These are phyloP conservation scores for Geosmithia putterillii DNA, from an alignment of 2,329 filamentous ascomycete species.

Conservation along the genomic window DNA sequence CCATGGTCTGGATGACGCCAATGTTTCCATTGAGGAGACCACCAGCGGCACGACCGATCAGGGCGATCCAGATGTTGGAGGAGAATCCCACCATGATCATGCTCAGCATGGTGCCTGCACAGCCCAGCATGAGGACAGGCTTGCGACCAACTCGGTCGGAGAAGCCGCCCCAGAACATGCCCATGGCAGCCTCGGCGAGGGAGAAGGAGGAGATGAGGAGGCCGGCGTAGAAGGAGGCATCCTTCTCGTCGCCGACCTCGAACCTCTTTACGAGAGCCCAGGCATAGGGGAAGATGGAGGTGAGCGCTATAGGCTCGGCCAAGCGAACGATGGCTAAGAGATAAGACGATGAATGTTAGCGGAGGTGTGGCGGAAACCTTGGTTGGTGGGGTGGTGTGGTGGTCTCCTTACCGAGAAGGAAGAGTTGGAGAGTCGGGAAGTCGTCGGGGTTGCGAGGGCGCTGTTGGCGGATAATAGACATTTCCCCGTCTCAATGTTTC, in stretches of 20 bases:
- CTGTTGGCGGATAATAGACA: conserved; percentile 39
- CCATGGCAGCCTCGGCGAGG: conserved; percentile 69
- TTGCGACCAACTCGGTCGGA: conserved; percentile 78
- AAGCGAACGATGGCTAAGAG: conserved; percentile 73
- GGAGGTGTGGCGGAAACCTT: too few species aligned
- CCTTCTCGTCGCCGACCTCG: conserved; percentile 54
- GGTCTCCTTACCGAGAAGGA: conserved; percentile 59
- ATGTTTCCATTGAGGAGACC: conserved; percentile 86
- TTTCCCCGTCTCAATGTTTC: conserved; percentile 15
- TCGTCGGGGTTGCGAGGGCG: conserved; percentile 51
- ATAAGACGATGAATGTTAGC: not conserved
- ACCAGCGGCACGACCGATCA: conserved; percentile 63
- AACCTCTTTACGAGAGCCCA: conserved; percentile 74
- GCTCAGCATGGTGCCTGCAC: conserved; percentile 69
- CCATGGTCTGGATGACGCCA: conserved; percentile 85
- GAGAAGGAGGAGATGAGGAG: conserved; percentile 80
- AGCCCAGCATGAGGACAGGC: conserved; percentile 72
- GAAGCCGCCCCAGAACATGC: conserved; percentile 77
- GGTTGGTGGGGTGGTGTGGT: conserved; percentile 5
- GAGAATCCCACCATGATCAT: conserved; percentile 76
- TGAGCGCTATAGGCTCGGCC: conserved; percentile 84
- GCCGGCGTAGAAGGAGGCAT: conserved; percentile 82
- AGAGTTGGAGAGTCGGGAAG: conserved; percentile 74
- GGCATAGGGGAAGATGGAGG: conserved; percentile 86
- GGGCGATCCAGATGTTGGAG: conserved; percentile 70